Percentiles rank a stretch among this genome's conserved stretches.
These are phyloP conservation scores for Starmerella etchellsii DNA, from an alignment of 805 yeast species.

Conservation along the genomic window DNA sequence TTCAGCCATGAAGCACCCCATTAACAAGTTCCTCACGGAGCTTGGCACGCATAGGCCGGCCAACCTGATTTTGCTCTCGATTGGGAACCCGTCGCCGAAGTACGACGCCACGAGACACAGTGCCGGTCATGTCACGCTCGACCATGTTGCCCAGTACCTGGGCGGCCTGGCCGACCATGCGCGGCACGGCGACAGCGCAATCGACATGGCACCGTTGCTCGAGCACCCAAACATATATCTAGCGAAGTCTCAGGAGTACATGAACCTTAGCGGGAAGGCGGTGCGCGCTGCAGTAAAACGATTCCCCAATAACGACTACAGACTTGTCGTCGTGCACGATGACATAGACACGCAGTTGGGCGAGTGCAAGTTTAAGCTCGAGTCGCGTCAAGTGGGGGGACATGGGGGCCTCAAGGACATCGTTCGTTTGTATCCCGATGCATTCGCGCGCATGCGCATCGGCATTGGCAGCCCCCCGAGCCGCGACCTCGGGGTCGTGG, in stretches of 20 bases:
- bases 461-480: conserved; percentile 63
- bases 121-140: conserved; percentile 52
- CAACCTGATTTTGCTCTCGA: conserved; percentile 28
- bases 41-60: conserved; percentile 9
- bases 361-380: conserved; percentile 45
- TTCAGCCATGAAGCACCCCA: conserved; percentile 7
- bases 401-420: conserved; percentile 73
- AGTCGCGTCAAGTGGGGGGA: conserved; percentile 56
- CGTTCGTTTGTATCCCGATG: conserved; percentile 30
- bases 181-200: conserved; percentile 1
- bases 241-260: conserved; percentile 42
- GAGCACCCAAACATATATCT: conserved; percentile 28
- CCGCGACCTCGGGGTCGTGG: conserved; percentile 35
- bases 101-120: conserved; percentile 60
- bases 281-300: conserved; percentile 22
- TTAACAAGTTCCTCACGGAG: conserved; percentile 18
- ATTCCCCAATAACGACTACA: conserved; percentile 2
- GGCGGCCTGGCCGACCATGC: conserved; percentile 10
- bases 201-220: conserved; percentile 8
- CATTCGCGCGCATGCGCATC: conserved; percentile 51
- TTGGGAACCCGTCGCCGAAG: conserved; percentile 66
- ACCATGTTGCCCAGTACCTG: conserved; percentile 19
- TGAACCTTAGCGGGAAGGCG: conserved; percentile 62
- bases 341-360: conserved; percentile 62
- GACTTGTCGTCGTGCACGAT: conserved; percentile 56